Evolutionary conservation across 768 basidiomycete genomes (phyloP), one percentile per base, ranked within the genome.

Genomic region (Cystofilobasidium ferigula): DNA sequence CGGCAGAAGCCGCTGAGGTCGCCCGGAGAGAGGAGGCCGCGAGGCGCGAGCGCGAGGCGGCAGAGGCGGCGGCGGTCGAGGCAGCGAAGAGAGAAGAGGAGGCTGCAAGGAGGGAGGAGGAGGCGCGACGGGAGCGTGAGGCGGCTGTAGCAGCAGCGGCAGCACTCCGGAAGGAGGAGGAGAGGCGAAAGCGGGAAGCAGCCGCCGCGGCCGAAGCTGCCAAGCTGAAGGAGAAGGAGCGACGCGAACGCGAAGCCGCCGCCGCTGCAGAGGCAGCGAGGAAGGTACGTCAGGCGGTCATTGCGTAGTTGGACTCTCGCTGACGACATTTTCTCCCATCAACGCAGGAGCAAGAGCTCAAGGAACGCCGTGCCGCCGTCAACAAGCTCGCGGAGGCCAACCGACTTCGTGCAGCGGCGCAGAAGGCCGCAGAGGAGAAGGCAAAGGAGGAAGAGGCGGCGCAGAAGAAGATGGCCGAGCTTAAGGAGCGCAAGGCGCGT

Each of bases 341-440:
- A 30, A 16, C 59, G 30, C 72, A 95, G 93, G 89, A 93, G 80
- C 88, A 93, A 79, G 88, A 87, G 70, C 87, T 89, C 73, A 81
- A 82, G 38, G 89, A 89, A 69, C 89, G 86, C 77, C 89, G 88
- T 75, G 82, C 81, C 1, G 78, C 81, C 14, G 80, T 86, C 32
- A 76, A 86, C 67, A 89, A 84, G 70, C 87, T 90, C 65, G 88
- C 88, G 84, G 91, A 93, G 70, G 80, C 81, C 54, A 81, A 89
- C 51, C 84, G 89, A 26, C n/a, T 86, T 84, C 71, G 82, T 78
- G 48, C 84, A 81, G 26, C 74, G 81, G 84, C 87, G 73, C 81
- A 84, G 72, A 92, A 90, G 74, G 85, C 81, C 1, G 87, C 88
- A 58, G 87, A 89, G 71, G 88, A 88, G 74, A 86, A 82, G 73